Evolutionary conservation across 306 rosid species (phyloP).

Genomic region (Sophora flavescens): DNA sequence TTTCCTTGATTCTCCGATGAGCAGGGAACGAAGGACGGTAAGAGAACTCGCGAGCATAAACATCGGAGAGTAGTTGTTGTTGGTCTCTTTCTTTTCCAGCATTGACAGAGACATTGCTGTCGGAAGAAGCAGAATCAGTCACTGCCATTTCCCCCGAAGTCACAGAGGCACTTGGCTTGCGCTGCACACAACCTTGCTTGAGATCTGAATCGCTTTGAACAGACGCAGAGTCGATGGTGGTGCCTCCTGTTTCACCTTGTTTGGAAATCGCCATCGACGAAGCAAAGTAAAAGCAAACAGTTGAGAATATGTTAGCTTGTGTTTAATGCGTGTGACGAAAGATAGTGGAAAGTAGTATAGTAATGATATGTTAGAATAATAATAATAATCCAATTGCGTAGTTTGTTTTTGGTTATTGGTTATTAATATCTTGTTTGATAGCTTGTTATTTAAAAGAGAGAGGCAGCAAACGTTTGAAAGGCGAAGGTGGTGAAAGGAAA

Average conservation of each 20-base stretch:
- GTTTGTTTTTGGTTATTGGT: too few species aligned
- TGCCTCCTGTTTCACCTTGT: conserved; percentile 45
- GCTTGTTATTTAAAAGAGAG: too few species aligned
- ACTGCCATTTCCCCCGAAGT: conserved; percentile 47
- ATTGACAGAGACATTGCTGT: background rate
- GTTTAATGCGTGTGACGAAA: too few species aligned
- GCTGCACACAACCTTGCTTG: conserved; percentile 53
- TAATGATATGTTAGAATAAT: too few species aligned
- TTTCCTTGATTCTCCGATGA: conserved; percentile 79
- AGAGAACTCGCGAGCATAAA: conserved; percentile 38
- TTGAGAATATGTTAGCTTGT: too few species aligned
- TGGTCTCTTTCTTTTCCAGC: background rate
- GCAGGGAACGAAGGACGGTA: conserved; percentile 85
- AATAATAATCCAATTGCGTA: too few species aligned
- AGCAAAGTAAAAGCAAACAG: background rate
- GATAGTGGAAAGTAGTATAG: too few species aligned
- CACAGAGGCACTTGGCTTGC: conserved; percentile 44
- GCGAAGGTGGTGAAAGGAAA: background rate
- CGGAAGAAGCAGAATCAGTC: conserved; percentile 48
- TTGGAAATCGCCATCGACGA: conserved; percentile 65
- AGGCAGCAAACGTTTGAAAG: background rate
- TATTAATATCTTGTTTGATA: too few species aligned
- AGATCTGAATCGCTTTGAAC: conserved; percentile 45
- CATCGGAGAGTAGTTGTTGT: background rate
- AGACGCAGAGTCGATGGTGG: conserved; percentile 16